Evolutionary conservation across 495 filamentous ascomycete species (phyloP), one percentile per base, ranked within the genome.

Genomic region (Clohesyomyces aquaticus): DNA sequence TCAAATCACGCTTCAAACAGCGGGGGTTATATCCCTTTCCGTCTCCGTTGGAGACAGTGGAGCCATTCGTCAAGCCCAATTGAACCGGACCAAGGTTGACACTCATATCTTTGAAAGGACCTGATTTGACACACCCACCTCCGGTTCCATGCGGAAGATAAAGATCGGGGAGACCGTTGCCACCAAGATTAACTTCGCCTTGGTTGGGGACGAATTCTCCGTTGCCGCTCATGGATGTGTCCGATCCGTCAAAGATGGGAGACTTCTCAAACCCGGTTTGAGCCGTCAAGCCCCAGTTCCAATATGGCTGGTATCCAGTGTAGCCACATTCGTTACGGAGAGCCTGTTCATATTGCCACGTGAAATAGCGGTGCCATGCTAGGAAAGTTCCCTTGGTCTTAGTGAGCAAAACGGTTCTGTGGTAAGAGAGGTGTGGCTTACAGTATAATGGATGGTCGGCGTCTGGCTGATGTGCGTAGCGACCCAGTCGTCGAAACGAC

Each of bases 201-300:
- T 72, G 63, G 52, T 76, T 66, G 10, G 79, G 65, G 49, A 83
- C 71, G 59, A 69, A 75, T 10, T 66, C 75, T 19, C 87, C 87
- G 68, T 91, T 86, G 51, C 87, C 85, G 35, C 81, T 80, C 70
- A 91, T 77, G 19, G 81, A 85, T 26, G 79, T 82, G 29, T 74
- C 78, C 61, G 79, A 82, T 28, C 87, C 85, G 59, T 89, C 83
- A 65, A 89, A 88, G 57, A 90, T 76, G 27, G 82, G 79, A n/a
- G 85, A 89, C 28, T 75, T 76, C 27, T 77, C 77, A 16, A 87
- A 79, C 60, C 76, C 74, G 0, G 54, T 63, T 9, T 63, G 23
- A 26, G 78, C 77, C 41, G 80, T 80, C 28, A 80, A 74, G 12
- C 76, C 72, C 87, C 87, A 91, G 76, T 89, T 79, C 86, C 86